These are phyloP conservation scores for Macrophomina pseudophaseolina DNA, from an alignment of 2,329 filamentous ascomycete genomes.

Conservation along the genomic window DNA sequence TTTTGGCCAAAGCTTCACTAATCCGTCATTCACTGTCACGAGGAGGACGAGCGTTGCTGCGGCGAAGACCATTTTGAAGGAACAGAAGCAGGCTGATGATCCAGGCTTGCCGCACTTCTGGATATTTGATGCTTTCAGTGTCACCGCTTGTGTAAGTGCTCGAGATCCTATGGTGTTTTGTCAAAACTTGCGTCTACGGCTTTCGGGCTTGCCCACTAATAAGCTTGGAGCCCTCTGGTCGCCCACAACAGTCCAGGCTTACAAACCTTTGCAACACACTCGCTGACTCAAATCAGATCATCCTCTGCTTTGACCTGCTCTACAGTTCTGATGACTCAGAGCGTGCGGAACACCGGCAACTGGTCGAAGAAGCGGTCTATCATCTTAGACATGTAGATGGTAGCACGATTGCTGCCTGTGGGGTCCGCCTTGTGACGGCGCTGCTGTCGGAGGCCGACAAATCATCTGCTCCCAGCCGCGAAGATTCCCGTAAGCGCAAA, in stretches of 20 bases:
- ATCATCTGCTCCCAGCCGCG: not conserved
- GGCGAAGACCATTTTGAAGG: constrained; percentile 47
- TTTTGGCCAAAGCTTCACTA: constrained; percentile 49
- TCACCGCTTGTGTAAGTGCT: constrained; percentile 37
- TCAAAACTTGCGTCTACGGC: no score
- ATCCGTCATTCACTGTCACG: constrained; percentile 49
- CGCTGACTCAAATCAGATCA: not conserved
- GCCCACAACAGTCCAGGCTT: no score
- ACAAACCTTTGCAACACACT: no score
- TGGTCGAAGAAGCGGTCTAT: constrained; percentile 41
- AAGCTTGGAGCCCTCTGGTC: no score
- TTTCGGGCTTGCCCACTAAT: no score
- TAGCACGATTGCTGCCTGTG: constrained; percentile 48
- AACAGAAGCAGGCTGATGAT: constrained; percentile 41
- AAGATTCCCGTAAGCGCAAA: not conserved
- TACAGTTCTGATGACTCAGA: not conserved
- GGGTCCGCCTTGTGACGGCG: constrained; percentile 44
- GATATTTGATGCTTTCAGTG: constrained; percentile 51
- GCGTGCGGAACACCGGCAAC: constrained; percentile 20
- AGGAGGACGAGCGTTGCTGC: constrained; percentile 49
- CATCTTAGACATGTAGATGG: constrained; percentile 41
- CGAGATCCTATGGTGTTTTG: no score
- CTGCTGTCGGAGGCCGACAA: constrained; percentile 32
- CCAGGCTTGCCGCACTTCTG: constrained; percentile 49
- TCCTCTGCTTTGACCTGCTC: not conserved